These are phyloP conservation scores for Pinus albicaulis DNA, from an alignment of 75 land plant genomes.

Conservation along the genomic window DNA sequence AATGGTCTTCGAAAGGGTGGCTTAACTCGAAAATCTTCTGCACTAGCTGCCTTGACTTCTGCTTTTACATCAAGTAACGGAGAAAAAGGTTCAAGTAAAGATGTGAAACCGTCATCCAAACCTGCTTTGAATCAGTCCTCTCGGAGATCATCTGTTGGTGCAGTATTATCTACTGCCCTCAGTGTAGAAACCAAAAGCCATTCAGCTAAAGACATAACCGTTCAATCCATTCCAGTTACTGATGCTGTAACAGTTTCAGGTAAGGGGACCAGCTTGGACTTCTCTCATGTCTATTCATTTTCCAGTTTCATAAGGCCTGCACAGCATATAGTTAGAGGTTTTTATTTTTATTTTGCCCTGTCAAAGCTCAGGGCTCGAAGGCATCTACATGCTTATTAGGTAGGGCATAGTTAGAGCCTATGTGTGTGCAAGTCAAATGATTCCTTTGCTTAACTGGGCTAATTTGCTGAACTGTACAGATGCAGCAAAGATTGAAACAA, in stretches of 20 bases:
- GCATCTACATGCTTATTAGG: no score
- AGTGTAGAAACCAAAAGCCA: constrained; percentile 45
- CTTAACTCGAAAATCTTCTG: constrained; percentile 77
- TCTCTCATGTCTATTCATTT: no score
- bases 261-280: neutral
- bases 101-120: constrained; percentile 29
- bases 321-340: no score
- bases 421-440: neutral
- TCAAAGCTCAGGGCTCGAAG: neutral
- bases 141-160: constrained; percentile 80
- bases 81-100: constrained; percentile 15
- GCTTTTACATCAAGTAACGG: constrained; percentile 59
- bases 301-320: no score
- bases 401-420: no score
- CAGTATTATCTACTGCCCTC: constrained; percentile 62
- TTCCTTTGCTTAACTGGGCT: neutral
- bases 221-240: neutral
- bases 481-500: constrained; percentile 1
- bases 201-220: constrained; percentile 15
- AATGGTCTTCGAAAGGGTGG: constrained; percentile 44
- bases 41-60: constrained; percentile 75
- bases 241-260: constrained; percentile 5
- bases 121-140: constrained; percentile 27
- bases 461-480: neutral
- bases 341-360: no score